Base-by-base conservation (phyloP, 75 land plant species). In the Pinus taeda region DNA sequence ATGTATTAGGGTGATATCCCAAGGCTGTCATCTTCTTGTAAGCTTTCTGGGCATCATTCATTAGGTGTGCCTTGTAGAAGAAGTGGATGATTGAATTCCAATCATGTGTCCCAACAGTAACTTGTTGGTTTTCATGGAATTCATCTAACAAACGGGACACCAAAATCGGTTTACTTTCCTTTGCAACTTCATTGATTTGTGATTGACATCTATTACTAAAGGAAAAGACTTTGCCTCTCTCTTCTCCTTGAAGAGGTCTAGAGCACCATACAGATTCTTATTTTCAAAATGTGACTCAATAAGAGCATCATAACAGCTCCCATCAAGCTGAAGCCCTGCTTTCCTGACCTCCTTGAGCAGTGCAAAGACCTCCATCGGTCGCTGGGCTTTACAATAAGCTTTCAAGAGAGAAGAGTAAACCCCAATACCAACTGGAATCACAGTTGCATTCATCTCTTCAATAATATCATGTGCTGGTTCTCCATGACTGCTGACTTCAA, bases 11-110 rank as follows among this genome's bases (percentile, higher is more conserved):
- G 24, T 15, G n/a, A 61, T 86, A 83, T 0, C 90, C 90, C 59
- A 81, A 79, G 33, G 78, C 82, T 70, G 66, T 88, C 93, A 91
- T 91, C 80, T 83, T 91, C 83, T 84, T 84, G 36, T 86, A 71
- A 69, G 90, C 90, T 79, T 88, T 91, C 62, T 81, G 77, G n/a
- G 90, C 93, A 83, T 91, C 93, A 66, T 81, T 65, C 93, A 91
- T 91, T 29, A 91, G 69, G 61, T 81, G 82, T 76, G 85, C 89
- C 83, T 82, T 88, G 71, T 85, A 88, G 79, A 91, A 91, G 62
- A 91, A 91, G 61, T 91, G 87, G 73, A 91, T 88, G 63, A 88
- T 87, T 67, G 82, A 83, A 64, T 90, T 90, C 92, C 92, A 90
- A 24, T 90, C 92, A 86, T 85, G 88, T 30, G 86, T 77, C 3